Evolutionary conservation across 2,329 filamentous ascomycete species (phyloP).

Genomic region (Albifimbria verrucaria): DNA sequence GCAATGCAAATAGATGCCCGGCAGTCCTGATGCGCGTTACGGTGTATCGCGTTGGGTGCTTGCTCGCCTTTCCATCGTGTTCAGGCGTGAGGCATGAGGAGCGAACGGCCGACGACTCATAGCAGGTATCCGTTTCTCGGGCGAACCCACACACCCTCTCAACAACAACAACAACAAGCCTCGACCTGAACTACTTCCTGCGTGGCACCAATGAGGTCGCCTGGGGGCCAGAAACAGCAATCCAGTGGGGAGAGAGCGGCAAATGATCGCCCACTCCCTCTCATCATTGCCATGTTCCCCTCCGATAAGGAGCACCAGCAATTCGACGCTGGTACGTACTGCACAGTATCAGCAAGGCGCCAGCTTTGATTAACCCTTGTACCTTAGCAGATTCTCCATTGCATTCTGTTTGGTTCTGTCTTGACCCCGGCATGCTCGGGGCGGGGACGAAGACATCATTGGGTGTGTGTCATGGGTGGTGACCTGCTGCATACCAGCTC

Average conservation of each 20-base stretch:
- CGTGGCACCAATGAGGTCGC: neutral
- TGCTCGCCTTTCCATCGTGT: too few relatives aligned
- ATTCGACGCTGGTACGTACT: neutral
- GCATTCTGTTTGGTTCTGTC: neutral
- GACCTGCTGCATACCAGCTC: neutral
- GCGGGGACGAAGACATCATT: neutral
- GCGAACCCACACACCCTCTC: neutral
- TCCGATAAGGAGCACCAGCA: neutral
- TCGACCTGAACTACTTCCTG: neutral
- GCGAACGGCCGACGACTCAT: too few relatives aligned
- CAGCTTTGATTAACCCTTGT: neutral
- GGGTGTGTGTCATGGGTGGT: too few relatives aligned
- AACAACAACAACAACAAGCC: neutral
- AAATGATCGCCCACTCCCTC: neutral
- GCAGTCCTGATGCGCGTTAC: neutral
- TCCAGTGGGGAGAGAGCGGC: neutral
- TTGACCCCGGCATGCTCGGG: neutral
- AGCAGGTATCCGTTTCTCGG: too few relatives aligned
- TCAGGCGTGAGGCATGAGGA: too few relatives aligned
- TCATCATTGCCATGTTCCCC: neutral
- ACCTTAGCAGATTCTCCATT: neutral
- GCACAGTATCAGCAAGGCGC: neutral
- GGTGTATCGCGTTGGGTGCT: too few relatives aligned
- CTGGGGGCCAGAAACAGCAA: neutral
- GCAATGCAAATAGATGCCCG: neutral